Percentiles rank a stretch among this genome's conserved stretches.
phyloP scores from a whole-genome alignment of 2,329 filamentous ascomycete species.

The Curvularia spicifera region DNA sequence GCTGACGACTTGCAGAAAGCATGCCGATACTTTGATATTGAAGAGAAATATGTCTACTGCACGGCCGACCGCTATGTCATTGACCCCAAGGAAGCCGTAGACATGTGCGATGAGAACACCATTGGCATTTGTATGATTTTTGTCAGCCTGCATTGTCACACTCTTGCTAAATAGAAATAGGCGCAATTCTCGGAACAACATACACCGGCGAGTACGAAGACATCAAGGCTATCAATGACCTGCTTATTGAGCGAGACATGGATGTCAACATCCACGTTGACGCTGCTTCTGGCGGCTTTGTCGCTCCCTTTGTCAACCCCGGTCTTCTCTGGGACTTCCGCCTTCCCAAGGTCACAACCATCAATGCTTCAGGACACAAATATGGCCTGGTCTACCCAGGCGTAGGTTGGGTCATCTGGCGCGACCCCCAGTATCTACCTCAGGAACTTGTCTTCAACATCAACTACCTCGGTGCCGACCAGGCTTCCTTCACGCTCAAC shows the following conservation, averaged over 20 bases:
- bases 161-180: conserved; percentile 12
- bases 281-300: conserved; percentile 89
- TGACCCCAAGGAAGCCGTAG: conserved; percentile 66
- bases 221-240: conserved; percentile 87
- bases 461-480: conserved; percentile 96
- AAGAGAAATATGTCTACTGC: conserved; percentile 79
- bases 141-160: background rate
- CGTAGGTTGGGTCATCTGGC: conserved; percentile 94
- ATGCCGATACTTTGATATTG: conserved; percentile 84
- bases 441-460: conserved; percentile 98
- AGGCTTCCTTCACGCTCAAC: conserved; percentile 95
- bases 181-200: conserved; percentile 83
- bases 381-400: conserved; percentile 80
- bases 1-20: conserved; percentile 59
- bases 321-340: conserved; percentile 91
- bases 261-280: conserved; percentile 93
- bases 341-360: conserved; percentile 84
- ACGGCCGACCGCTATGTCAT: conserved; percentile 67
- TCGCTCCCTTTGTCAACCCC: conserved; percentile 87
- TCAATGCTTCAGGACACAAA: conserved; percentile 95
- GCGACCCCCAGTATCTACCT: conserved; percentile 70
- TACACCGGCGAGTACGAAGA: conserved; percentile 96
- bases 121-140: conserved; percentile 77
- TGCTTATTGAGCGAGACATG: conserved; percentile 75
- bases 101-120: conserved; percentile 70